Percentiles rank a stretch among this genome's conserved stretches.
Evolutionary conservation across 1,284 basidiomycete species (phyloP).

Genomic region (Phylloporus sp.): DNA sequence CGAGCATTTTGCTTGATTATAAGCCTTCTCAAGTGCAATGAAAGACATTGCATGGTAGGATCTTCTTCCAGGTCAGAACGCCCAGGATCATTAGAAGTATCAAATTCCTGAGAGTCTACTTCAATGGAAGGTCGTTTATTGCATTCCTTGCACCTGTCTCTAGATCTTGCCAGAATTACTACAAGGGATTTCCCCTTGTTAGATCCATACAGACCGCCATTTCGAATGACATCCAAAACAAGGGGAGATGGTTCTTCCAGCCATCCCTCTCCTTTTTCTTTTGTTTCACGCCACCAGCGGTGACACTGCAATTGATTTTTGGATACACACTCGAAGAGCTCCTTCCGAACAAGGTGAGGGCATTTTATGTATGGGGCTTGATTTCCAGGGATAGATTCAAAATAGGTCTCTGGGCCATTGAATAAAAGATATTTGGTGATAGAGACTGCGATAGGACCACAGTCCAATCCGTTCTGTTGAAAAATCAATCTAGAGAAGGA

Average conservation of each 20-base stretch:
- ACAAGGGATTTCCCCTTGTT: background rate
- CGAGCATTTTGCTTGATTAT: background rate
- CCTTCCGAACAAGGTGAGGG: background rate
- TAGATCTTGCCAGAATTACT: slow-evolving; percentile 10
- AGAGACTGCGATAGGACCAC: slow-evolving; percentile 9
- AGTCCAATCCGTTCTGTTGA: slow-evolving; percentile 14
- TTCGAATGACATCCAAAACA: slow-evolving; percentile 1
- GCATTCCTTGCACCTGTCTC: slow-evolving; percentile 13
- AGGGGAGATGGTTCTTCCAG: slow-evolving; percentile 9
- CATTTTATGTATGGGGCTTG: slow-evolving; percentile 5
- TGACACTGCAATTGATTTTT: slow-evolving; percentile 4
- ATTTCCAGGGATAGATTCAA: slow-evolving; percentile 1
- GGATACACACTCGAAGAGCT: slow-evolving; percentile 3
- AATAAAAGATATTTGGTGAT: slow-evolving; percentile 6
- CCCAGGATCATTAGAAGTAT: background rate
- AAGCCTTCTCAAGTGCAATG: background rate
- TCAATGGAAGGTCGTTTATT: background rate
- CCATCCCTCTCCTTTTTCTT: slow-evolving; percentile 3
- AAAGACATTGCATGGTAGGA: background rate
- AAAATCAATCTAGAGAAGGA: background rate
- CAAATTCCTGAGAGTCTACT: background rate
- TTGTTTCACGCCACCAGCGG: slow-evolving; percentile 4
- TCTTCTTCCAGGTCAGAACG: background rate
- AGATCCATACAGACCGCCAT: slow-evolving; percentile 5
- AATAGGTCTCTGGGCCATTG: slow-evolving; percentile 8